Percentiles rank a stretch among this genome's conserved stretches.
phyloP scores from a whole-genome alignment of 2,329 filamentous ascomycete genomes.

The Drechslerella stenobrocha region DNA sequence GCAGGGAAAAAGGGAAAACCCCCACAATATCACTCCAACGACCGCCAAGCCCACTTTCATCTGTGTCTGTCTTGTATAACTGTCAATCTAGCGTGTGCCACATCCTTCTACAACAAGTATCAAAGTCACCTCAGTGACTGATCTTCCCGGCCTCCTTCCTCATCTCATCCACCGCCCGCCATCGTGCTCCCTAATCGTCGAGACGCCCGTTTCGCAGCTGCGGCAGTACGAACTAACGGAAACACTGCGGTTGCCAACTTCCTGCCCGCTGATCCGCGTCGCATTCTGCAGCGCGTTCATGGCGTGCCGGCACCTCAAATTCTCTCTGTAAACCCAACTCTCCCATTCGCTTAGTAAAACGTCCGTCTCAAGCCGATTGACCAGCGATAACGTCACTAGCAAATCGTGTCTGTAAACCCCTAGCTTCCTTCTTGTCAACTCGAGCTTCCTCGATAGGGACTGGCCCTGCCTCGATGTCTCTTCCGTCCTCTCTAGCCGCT shows the following conservation, averaged over 20 bases:
- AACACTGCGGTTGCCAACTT: conserved; percentile 14
- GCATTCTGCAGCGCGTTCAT: conserved; percentile 58
- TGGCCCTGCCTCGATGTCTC: conserved; percentile 51
- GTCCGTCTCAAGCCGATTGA: conserved; percentile 86
- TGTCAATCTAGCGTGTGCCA: no score
- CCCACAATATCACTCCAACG: no score
- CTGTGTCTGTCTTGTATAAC: no score
- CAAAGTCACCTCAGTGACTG: no score
- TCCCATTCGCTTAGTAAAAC: conserved; percentile 88
- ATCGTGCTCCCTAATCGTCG: conserved; percentile 51
- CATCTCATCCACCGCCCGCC: background rate
- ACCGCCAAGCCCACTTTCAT: no score
- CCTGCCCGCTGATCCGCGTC: conserved; percentile 49
- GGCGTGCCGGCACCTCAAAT: conserved; percentile 70
- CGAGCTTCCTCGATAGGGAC: conserved; percentile 67
- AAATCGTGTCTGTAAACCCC: conserved; percentile 86
- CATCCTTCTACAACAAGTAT: no score
- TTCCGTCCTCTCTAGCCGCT: background rate
- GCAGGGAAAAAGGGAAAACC: no score
- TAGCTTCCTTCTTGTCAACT: conserved; percentile 78
- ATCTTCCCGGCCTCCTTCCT: no score
- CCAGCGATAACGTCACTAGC: conserved; percentile 82
- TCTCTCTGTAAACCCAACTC: conserved; percentile 84
- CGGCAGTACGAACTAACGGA: conserved; percentile 32
- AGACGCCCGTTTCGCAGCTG: conserved; percentile 49